Conservation (phyloP, 1,284 basidiomycete species). For the Sparassis latifolia region DNA sequence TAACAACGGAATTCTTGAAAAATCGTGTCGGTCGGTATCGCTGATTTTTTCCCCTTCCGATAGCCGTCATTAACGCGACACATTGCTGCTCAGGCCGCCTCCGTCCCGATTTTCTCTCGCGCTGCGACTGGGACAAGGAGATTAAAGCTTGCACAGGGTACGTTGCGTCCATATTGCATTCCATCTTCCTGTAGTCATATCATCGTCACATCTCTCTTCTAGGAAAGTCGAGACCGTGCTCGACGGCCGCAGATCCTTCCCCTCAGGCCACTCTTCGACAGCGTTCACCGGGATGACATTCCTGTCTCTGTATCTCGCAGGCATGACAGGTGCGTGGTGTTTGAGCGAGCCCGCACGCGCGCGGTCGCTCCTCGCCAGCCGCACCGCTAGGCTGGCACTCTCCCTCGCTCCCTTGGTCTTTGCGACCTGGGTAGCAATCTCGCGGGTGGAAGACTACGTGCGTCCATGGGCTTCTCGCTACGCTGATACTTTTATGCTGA, state of each 20-base stretch:
- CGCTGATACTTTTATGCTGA: background rate
- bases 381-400: slow-evolving; percentile 40
- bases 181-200: background rate
- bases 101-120: slow-evolving; percentile 62
- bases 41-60: background rate
- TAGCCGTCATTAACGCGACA: background rate
- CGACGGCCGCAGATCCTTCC: slow-evolving; percentile 56
- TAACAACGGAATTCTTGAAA: slow-evolving; percentile 52
- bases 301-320: slow-evolving; percentile 55
- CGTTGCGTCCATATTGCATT: background rate
- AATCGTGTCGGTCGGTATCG: slow-evolving; percentile 45
- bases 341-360: slow-evolving; percentile 33
- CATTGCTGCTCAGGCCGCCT: slow-evolving; percentile 41
- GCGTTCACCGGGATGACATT: slow-evolving; percentile 63
- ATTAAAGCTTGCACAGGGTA: slow-evolving; percentile 51
- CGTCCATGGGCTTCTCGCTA: slow-evolving; percentile 18
- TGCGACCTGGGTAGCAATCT: slow-evolving; percentile 56
- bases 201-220: slow-evolving; percentile 1
- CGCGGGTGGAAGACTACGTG: slow-evolving; percentile 61
- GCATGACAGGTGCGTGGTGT: slow-evolving; percentile 56
- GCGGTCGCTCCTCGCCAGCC: slow-evolving; percentile 38
- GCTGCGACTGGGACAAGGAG: slow-evolving; percentile 54
- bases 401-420: slow-evolving; percentile 47
- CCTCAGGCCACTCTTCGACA: slow-evolving; percentile 63
- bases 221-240: slow-evolving; percentile 36